Conservation (phyloP, 306 rosid genomes). For the Carpinus fangiana region DNA sequence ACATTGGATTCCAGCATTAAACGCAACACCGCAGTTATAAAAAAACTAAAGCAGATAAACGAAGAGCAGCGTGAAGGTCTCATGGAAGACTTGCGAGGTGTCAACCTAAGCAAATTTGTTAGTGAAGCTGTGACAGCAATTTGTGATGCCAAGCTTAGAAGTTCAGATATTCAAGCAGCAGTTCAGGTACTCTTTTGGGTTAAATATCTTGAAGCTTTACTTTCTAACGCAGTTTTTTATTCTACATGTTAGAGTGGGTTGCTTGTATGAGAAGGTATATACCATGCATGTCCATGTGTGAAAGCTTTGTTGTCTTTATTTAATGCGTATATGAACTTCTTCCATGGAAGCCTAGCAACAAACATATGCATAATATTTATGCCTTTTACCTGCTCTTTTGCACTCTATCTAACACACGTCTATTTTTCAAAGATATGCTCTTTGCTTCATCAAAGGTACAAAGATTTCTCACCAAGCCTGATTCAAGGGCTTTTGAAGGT, state of each 20-base stretch:
- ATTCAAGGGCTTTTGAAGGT: slow-evolving; percentile 91
- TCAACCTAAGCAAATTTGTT: slow-evolving; percentile 96
- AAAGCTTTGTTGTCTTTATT: slow-evolving; percentile 3
- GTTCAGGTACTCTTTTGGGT: slow-evolving; percentile 63
- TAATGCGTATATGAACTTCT: slow-evolving; percentile 12
- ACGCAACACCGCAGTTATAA: slow-evolving; percentile 94
- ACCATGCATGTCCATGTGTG: background rate
- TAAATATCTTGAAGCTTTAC: background rate
- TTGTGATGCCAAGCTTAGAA: slow-evolving; percentile 92
- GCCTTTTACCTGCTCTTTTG: slow-evolving; percentile 14
- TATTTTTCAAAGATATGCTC: slow-evolving; percentile 75
- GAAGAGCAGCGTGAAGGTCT: slow-evolving; percentile 92
- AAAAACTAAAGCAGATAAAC: slow-evolving; percentile 93
- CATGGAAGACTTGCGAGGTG: slow-evolving; percentile 83
- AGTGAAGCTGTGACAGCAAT: slow-evolving; percentile 97
- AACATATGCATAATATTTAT: background rate
- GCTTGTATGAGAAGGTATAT: background rate
- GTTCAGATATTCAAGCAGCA: slow-evolving; percentile 92
- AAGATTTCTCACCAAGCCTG: slow-evolving; percentile 85
- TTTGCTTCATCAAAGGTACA: slow-evolving; percentile 97
- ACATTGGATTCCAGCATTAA: slow-evolving; percentile 94
- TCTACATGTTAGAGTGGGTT: slow-evolving; percentile 5
- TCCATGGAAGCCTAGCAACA: slow-evolving; percentile 21
- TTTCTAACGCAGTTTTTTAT: background rate
- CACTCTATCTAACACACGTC: slow-evolving; percentile 17